Evolutionary conservation across 1,139 yeast species (phyloP), one percentile per base, ranked within the genome.

Genomic region (Lodderomyces pseudojiufengensis): DNA sequence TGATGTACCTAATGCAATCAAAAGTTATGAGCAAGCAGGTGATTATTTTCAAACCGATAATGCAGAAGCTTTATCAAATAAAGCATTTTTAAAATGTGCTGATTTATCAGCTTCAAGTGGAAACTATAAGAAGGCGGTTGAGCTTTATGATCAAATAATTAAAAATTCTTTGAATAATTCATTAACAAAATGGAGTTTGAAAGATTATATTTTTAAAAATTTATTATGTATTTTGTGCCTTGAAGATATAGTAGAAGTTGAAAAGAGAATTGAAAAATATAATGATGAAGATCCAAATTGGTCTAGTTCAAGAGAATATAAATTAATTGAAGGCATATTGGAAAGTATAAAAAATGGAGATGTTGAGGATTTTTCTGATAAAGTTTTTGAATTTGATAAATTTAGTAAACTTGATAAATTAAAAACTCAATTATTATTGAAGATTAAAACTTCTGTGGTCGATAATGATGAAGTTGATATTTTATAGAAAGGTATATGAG

Each of bases 31-130:
- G 54, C 85, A 84, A 50, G 97, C 98, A 4, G 97, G 96, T 28
- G 97, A 94, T 54, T 92, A 96, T 86, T 88, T 84, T 56, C 77
- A 79, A 41, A 88, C 94, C 44, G 98, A 92, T 61, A 92, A 87
- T 43, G 97, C 98, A 1, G 84, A 83, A 46, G 95, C 97, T 7
- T 71, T 92, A 42, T 79, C 96, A 23, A 88, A 81, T 61, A 92
- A 92, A 63, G 88, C 95, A 18, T 85, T 75, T 49, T 66, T 90
- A 50, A 87, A 87, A 59, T 85, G 92, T 48, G 98, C 97, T 1
- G 97, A 92, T 54, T 70, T 92, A 51, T 73, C 81, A 37, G 95
- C 95, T n/a, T 62, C 81, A 39, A 70, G 74, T 37, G 88, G 80
- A 10, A 75, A 85, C 43, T 90, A 83, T 56, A 58, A 73, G 26